Conservation (phyloP, 2,329 filamentous ascomycete genomes). For the Xylaria sp. region DNA sequence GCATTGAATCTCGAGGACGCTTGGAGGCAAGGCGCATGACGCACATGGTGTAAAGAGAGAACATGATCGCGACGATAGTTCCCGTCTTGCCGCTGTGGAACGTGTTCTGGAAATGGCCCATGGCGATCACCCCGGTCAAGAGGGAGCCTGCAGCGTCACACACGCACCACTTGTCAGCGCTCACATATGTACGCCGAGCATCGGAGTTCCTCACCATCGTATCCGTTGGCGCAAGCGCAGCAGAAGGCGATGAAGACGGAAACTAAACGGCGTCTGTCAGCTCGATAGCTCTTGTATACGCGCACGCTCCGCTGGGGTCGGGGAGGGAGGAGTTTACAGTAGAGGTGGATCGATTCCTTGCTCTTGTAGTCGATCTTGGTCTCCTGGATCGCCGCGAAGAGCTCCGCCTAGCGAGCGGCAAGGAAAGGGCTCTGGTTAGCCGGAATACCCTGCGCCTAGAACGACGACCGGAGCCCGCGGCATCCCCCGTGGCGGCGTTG, state of each 20-base stretch:
- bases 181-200: not conserved
- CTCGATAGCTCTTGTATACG: no score
- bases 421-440: slow-evolving; percentile 20
- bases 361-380: slow-evolving; percentile 47
- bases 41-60: slow-evolving; percentile 53
- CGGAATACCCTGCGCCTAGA: not conserved
- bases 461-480: not conserved
- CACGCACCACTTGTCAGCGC: slow-evolving; percentile 5
- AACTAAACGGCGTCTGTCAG: slow-evolving; percentile 32
- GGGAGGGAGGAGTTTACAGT: slow-evolving; percentile 33
- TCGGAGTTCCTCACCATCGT: slow-evolving; percentile 47
- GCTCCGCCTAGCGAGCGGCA: slow-evolving; percentile 49
- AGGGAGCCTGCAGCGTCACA: slow-evolving; percentile 40
- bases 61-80: slow-evolving; percentile 45
- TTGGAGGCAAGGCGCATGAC: no score
- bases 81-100: slow-evolving; percentile 45
- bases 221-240: slow-evolving; percentile 52
- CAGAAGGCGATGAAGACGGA: slow-evolving; percentile 50
- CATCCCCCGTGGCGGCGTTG: no score
- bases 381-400: slow-evolving; percentile 51
- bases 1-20: no score
- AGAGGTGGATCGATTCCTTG: slow-evolving; percentile 46
- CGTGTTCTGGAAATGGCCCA: slow-evolving; percentile 45
- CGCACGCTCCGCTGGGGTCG: no score
- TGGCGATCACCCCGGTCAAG: slow-evolving; percentile 48